Conservation (phyloP, 768 basidiomycete species). For the Myochromella boudieri region DNA sequence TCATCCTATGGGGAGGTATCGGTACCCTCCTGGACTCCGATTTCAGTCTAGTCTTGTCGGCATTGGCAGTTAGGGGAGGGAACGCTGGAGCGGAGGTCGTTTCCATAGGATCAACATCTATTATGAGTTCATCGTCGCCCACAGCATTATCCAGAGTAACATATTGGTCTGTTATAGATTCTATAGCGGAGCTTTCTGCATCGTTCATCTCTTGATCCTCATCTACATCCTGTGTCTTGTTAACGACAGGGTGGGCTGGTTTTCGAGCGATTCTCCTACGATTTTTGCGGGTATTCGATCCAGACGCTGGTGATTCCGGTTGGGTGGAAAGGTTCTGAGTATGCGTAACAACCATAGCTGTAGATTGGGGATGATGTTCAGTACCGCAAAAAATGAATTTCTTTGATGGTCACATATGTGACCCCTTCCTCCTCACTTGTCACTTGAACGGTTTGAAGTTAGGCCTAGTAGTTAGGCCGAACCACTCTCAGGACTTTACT, state of each 20-base stretch:
- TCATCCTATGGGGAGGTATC: constrained; percentile 97
- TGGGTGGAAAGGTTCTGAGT: constrained; percentile 18
- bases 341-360: constrained; percentile 43
- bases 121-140: constrained; percentile 64
- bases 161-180: constrained; percentile 12
- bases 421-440: neutral
- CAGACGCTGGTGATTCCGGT: constrained; percentile 13
- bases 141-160: constrained; percentile 28
- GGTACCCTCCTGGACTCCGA: constrained; percentile 87
- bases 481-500: too few species aligned
- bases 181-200: constrained; percentile 7
- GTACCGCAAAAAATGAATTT: constrained; percentile 9
- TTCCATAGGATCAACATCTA: constrained; percentile 51
- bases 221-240: constrained; percentile 4
- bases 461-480: too few species aligned
- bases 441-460: neutral
- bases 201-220: constrained; percentile 24
- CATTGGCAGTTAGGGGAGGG: constrained; percentile 63
- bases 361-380: constrained; percentile 1
- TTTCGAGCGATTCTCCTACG: constrained; percentile 39
- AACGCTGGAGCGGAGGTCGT: constrained; percentile 63
- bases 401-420: constrained; percentile 13
- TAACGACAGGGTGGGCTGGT: constrained; percentile 9
- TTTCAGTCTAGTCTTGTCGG: constrained; percentile 57
- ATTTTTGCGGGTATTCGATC: constrained; percentile 30